Evolutionary conservation across 768 basidiomycete genomes (phyloP).

Genomic region (Cystobasidium ongulense): DNA sequence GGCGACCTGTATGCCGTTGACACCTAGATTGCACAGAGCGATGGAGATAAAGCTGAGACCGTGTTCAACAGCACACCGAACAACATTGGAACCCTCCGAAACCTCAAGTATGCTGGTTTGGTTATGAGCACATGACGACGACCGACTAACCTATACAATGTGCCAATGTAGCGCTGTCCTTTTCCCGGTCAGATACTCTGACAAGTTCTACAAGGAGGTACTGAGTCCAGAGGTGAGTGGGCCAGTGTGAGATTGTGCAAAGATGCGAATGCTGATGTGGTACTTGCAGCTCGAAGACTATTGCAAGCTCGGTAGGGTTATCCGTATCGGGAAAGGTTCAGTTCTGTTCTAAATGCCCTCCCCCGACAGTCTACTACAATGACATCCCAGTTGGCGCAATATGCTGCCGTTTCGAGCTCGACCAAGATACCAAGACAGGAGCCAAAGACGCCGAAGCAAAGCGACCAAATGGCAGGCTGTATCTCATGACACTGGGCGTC

Average conservation of each 20-base stretch:
- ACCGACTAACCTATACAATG: background rate
- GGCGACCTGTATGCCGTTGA: constrained; percentile 37
- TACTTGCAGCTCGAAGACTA: constrained; percentile 61
- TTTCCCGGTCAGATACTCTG: constrained; percentile 81
- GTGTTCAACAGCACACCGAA: constrained; percentile 49
- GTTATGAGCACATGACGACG: background rate
- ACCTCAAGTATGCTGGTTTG: constrained; percentile 50
- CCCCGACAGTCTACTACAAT: constrained; percentile 70
- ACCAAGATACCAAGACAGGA: background rate
- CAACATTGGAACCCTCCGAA: constrained; percentile 72
- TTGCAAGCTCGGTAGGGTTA: constrained; percentile 69
- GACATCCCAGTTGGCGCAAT: constrained; percentile 83
- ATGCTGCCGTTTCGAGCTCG: constrained; percentile 69
- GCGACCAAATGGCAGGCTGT: constrained; percentile 47
- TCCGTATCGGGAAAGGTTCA: background rate
- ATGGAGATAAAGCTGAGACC: background rate
- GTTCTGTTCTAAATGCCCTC: background rate
- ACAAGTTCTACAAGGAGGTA: constrained; percentile 77
- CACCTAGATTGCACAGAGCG: background rate
- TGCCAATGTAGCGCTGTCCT: constrained; percentile 51
- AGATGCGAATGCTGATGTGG: constrained; percentile 46
- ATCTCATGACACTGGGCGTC: constrained; percentile 87
- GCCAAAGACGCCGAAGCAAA: constrained; percentile 40
- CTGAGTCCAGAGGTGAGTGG: constrained; percentile 45
- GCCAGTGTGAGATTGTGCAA: background rate